Evolutionary conservation across 2,329 filamentous ascomycete genomes (phyloP).

Genomic region (Teratosphaeria viscida): DNA sequence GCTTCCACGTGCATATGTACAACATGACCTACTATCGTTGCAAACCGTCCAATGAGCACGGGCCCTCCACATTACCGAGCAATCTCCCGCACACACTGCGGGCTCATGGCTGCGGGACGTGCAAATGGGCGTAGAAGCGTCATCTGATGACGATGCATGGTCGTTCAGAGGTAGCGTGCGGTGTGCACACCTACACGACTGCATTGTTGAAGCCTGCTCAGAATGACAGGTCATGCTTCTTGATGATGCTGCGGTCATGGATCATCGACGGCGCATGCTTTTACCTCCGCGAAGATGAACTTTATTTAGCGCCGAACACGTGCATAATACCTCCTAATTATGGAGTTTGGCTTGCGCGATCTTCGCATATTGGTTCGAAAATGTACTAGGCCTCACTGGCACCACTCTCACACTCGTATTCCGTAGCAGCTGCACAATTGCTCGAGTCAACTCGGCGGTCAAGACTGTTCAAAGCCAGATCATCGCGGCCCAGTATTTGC

Average conservation of each 20-base stretch:
- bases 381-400: neutral
- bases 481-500: neutral
- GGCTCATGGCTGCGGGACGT: neutral
- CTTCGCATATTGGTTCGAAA: neutral
- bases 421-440: too few relatives aligned
- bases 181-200: neutral
- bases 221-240: neutral
- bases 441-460: neutral
- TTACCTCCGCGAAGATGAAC: neutral
- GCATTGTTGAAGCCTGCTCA: neutral
- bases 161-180: neutral
- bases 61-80: neutral
- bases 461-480: neutral
- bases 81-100: neutral
- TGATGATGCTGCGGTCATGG: neutral
- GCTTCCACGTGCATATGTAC: neutral
- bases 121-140: neutral
- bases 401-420: too few relatives aligned
- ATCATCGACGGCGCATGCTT: neutral
- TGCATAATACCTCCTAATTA: neutral
- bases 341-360: neutral
- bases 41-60: slow-evolving; percentile 1
- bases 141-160: neutral
- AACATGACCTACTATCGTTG: slow-evolving; percentile 3
- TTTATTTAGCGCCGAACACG: neutral